Base-by-base conservation (phyloP, 768 basidiomycete genomes). In the Mrakia hoshinonis region DNA sequence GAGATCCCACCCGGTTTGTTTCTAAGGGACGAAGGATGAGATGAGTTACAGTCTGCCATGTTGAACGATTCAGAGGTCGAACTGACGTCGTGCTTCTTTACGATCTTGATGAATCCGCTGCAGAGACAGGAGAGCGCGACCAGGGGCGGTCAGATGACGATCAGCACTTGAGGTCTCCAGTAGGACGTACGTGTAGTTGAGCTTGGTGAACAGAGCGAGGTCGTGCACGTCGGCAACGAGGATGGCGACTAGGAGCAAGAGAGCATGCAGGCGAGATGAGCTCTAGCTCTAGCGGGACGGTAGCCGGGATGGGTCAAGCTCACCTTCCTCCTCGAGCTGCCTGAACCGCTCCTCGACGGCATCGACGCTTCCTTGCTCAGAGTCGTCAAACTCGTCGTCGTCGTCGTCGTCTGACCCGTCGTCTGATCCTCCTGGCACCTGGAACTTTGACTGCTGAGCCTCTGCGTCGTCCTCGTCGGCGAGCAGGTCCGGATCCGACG, bases 11-110 rank as follows among this genome's bases (percentile, higher is more conserved):
- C 84, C 85, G 2, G 96, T 99, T 85, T 90, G 88, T 92, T 99
- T 99, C 92, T 98, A 78, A 31, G 38, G 12, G 51, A 9, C 38
- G 38, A 26, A 31, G n/a, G n/a, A n/a, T n/a, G n/a, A n/a, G n/a
- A n/a, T n/a, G n/a, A n/a, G n/a, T n/a, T 29, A 46, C 31, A 20
- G 46, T n/a, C n/a, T n/a, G 4, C 2, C 11, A 36, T 31, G 34
- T 34, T 22, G 36, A 38, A 39, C 34, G 61, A 38, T 2, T 18
- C 5, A 36, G 43, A 46, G 47, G 43, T 65, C 46, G 12, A 46
- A 79, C 83, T 74, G 76, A 93, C 92, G 78, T 96, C 93, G 79
- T 97, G 93, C 88, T 97, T 97, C 89, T 98, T 97, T 73, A 97
- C 83, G 73, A 97, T 97, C 82, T 99, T 99, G 84, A 97, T 89